These are phyloP conservation scores for Solanum rostratum DNA, from an alignment of 257 asterid genomes.

Conservation along the genomic window DNA sequence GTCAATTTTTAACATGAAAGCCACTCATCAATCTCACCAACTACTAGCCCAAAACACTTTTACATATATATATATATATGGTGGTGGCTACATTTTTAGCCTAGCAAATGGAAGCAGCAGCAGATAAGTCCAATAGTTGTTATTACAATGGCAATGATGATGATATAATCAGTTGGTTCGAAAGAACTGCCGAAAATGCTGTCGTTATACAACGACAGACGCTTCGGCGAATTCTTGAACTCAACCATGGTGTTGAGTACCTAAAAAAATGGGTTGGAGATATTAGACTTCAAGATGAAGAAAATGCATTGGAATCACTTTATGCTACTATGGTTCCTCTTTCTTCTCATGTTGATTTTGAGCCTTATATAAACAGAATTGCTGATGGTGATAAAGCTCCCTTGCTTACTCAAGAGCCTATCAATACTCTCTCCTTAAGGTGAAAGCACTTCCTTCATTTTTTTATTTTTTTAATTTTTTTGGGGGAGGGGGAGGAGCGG, in stretches of 20 bases:
- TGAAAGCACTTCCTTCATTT: neutral
- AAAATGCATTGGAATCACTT: constrained; percentile 39
- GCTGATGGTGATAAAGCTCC: constrained; percentile 54
- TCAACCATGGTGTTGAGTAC: constrained; percentile 40
- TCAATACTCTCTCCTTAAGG: constrained; percentile 63
- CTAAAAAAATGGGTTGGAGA: constrained; percentile 55
- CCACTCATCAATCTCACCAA: neutral
- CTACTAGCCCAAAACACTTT: neutral
- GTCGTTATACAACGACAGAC: constrained; percentile 40
- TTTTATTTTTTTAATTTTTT: neutral
- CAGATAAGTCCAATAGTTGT: neutral
- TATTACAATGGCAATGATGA: neutral
- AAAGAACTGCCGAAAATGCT: constrained; percentile 37
- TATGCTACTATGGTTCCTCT: constrained; percentile 58
- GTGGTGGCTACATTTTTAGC: neutral
- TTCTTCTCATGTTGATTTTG: constrained; percentile 69
- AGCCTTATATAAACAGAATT: constrained; percentile 58
- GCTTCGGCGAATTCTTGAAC: constrained; percentile 35
- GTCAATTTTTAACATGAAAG: neutral
- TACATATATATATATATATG: neutral
- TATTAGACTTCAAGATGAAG: constrained; percentile 20
- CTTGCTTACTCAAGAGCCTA: constrained; percentile 49
- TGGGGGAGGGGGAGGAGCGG: neutral
- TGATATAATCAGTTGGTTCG: constrained; percentile 50
- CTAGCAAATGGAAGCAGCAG: neutral